These are phyloP conservation scores for Pythium dissimile DNA, from an alignment of 352 stramenopile species.

Conservation along the genomic window DNA sequence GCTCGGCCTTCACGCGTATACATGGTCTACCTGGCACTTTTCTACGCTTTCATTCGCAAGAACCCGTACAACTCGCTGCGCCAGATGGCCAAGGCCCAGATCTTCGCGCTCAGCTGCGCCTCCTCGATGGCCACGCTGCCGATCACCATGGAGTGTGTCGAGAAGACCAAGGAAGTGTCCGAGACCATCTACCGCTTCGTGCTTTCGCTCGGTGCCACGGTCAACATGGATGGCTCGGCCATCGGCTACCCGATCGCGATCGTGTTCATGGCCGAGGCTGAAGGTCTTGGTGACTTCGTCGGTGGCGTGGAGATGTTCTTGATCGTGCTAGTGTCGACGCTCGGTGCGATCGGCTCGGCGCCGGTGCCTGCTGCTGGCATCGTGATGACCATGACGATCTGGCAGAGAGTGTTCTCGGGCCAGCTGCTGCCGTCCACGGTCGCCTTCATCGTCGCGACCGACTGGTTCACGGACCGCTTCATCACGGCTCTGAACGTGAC, in stretches of 20 bases:
- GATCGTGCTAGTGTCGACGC: conserved; percentile 19
- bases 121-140: conserved; percentile 36
- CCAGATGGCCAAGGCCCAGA: conserved; percentile 22
- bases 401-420: conserved; percentile 21
- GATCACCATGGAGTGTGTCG: conserved; percentile 25
- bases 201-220: conserved; percentile 21
- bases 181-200: conserved; percentile 22
- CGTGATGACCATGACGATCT: conserved; percentile 33
- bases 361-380: conserved; percentile 23
- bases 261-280: conserved; percentile 26
- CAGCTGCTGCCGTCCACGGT: conserved; percentile 35
- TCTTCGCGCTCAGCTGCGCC: conserved; percentile 28
- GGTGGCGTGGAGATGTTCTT: conserved; percentile 18
- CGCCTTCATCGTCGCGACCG: conserved; percentile 41
- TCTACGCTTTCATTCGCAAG: conserved; percentile 15
- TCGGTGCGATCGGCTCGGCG: conserved; percentile 16
- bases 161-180: conserved; percentile 14
- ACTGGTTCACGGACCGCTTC: conserved; percentile 49
- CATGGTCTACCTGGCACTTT: conserved; percentile 24
- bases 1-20: conserved; percentile 14
- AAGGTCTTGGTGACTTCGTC: conserved; percentile 8
- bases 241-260: conserved; percentile 21
- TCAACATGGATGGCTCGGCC: conserved; percentile 23
- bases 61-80: conserved; percentile 25
- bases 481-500: conserved; percentile 46